Conservation (phyloP, 2,329 filamentous ascomycete species). For the Decorospora gaudefroyi region DNA sequence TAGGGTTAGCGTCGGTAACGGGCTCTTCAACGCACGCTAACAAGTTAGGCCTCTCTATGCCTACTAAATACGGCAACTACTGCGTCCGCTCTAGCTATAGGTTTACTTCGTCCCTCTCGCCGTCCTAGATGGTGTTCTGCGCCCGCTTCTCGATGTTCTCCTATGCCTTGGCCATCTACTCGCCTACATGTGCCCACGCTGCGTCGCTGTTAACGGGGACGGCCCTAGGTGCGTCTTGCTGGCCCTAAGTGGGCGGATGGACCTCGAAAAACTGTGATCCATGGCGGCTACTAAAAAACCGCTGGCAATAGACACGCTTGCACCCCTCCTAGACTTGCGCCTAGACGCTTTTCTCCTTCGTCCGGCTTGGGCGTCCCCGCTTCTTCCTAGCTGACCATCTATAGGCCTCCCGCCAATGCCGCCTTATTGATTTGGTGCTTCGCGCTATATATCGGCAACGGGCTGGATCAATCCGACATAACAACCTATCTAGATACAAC, state of each 20-base stretch:
- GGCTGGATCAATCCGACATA: no score
- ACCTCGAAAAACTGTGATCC: constrained; percentile 20
- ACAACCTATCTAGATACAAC: no score
- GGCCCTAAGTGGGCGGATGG: neutral
- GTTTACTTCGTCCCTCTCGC: constrained; percentile 9
- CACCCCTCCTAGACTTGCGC: neutral
- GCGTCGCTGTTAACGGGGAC: constrained; percentile 4
- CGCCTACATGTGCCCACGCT: no score
- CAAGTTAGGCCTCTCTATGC: constrained; percentile 18
- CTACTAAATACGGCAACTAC: constrained; percentile 20
- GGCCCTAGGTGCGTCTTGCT: neutral
- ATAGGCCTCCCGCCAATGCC: no score
- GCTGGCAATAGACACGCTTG: constrained; percentile 5
- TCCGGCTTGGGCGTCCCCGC: no score
- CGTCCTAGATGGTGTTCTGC: constrained; percentile 14
- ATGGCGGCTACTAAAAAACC: neutral
- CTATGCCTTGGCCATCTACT: no score
- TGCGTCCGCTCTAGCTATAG: constrained; percentile 20
- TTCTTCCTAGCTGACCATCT: no score
- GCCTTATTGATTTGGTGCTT: no score
- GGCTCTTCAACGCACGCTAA: no score
- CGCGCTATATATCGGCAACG: no score
- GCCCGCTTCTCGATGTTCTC: constrained; percentile 12
- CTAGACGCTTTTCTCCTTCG: neutral
- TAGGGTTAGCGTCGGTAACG: no score